Conservation (phyloP, 441 rosid species). For the Theobroma grandiflorum region DNA sequence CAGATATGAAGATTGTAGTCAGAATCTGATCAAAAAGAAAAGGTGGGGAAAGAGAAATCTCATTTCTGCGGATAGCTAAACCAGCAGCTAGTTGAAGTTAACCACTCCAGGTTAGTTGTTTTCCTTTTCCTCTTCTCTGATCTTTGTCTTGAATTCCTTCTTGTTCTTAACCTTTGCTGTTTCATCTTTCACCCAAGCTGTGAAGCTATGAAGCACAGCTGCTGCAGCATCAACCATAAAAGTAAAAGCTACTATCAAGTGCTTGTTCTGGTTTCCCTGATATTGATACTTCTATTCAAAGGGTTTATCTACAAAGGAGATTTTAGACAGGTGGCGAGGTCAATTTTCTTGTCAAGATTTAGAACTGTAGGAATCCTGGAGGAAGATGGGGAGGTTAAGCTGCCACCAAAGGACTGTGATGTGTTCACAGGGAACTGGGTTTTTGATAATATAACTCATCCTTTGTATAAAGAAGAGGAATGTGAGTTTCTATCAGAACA, state of each 20-base stretch:
- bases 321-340: not conserved
- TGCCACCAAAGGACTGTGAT: conserved; percentile 64
- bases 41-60: not conserved
- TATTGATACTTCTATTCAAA: conserved; percentile 3
- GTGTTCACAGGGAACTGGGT: conserved; percentile 68
- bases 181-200: conserved; percentile 3
- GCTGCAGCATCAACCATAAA: conserved; percentile 8
- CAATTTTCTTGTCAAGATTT: not conserved
- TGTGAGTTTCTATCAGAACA: conserved; percentile 51
- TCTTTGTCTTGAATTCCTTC: not conserved
- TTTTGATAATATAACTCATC: conserved; percentile 51
- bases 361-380: conserved; percentile 31
- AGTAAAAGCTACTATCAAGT: not conserved
- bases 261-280: conserved; percentile 16
- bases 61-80: not conserved
- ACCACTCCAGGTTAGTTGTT: not conserved
- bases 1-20: not conserved
- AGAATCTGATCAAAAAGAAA: not conserved
- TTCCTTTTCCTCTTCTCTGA: not conserved
- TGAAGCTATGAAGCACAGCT: conserved; percentile 25
- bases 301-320: conserved; percentile 13
- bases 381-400: conserved; percentile 57
- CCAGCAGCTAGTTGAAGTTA: not conserved
- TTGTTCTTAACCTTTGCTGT: not conserved
- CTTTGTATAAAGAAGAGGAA: conserved; percentile 56